These are phyloP conservation scores for Kluyveromyces siamensis DNA, from an alignment of 805 yeast species.

Conservation along the genomic window DNA sequence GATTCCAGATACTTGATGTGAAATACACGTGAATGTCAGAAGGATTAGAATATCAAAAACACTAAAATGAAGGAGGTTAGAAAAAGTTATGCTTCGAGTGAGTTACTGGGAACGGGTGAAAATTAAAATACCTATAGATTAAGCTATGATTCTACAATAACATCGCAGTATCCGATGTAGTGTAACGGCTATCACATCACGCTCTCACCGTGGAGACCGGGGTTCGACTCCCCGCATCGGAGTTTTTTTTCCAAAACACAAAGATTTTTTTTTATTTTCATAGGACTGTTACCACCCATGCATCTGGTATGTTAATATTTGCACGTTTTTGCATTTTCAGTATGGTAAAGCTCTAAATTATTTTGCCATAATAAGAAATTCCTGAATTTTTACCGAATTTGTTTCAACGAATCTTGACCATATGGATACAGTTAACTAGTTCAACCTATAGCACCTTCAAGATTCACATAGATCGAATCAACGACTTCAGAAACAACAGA, in stretches of 20 bases:
- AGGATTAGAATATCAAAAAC: too few relatives aligned
- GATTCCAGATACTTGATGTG: too few relatives aligned
- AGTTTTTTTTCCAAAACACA: slow-evolving; percentile 20
- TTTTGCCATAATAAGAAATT: background rate
- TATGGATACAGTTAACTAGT: background rate
- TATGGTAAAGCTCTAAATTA: too few relatives aligned
- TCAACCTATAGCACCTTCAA: background rate
- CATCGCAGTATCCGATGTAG: slow-evolving; percentile 9
- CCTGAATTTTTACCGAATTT: background rate
- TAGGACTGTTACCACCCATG: background rate
- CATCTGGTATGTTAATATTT: background rate
- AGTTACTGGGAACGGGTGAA: too few relatives aligned
- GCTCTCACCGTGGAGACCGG: slow-evolving; percentile 39
- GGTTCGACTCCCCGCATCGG: slow-evolving; percentile 53
- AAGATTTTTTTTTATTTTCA: background rate
- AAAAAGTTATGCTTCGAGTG: too few relatives aligned
- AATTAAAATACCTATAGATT: too few relatives aligned
- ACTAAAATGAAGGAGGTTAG: too few relatives aligned
- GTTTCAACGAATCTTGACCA: background rate
- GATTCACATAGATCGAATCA: background rate
- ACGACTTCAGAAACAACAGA: background rate
- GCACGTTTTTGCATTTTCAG: too few relatives aligned
- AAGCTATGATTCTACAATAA: too few relatives aligned
- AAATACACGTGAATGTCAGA: too few relatives aligned
- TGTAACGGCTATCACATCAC: slow-evolving; percentile 17